These are phyloP conservation scores for Turritis glabra DNA, from an alignment of 345 rosid genomes.

Conservation along the genomic window DNA sequence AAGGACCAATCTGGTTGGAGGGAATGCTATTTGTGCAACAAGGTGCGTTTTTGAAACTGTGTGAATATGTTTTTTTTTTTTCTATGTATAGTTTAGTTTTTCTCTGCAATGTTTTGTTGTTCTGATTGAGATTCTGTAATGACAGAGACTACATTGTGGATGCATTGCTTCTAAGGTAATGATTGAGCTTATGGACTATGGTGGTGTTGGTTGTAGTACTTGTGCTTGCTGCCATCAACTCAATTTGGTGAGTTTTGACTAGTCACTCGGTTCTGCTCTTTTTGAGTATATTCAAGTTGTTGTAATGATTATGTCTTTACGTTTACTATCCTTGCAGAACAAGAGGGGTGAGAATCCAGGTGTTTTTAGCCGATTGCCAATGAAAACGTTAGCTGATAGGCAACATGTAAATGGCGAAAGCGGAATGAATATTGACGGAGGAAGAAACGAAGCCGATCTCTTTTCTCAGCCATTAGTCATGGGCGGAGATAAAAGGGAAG, in stretches of 20 bases:
- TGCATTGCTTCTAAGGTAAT: constrained; percentile 66
- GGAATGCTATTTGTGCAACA: constrained; percentile 64
- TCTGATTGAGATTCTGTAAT: constrained; percentile 21
- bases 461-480: constrained; percentile 40
- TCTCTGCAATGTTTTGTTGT: constrained; percentile 2
- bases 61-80: neutral
- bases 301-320: neutral
- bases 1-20: constrained; percentile 87
- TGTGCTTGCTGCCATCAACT: constrained; percentile 51
- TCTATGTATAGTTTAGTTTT: neutral
- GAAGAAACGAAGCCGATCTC: constrained; percentile 49
- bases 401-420: constrained; percentile 44
- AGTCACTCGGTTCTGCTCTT: neutral
- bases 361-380: constrained; percentile 45
- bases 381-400: constrained; percentile 38
- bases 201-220: constrained; percentile 72
- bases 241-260: constrained; percentile 48
- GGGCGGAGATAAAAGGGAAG: constrained; percentile 51
- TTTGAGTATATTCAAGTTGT: neutral
- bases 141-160: constrained; percentile 90
- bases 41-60: constrained; percentile 40
- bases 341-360: constrained; percentile 47
- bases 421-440: constrained; percentile 44
- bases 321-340: constrained; percentile 32
- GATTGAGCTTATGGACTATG: constrained; percentile 70